Evolutionary conservation across 345 rosid genomes (phyloP).

Genomic region (Nasturtium officinale): DNA sequence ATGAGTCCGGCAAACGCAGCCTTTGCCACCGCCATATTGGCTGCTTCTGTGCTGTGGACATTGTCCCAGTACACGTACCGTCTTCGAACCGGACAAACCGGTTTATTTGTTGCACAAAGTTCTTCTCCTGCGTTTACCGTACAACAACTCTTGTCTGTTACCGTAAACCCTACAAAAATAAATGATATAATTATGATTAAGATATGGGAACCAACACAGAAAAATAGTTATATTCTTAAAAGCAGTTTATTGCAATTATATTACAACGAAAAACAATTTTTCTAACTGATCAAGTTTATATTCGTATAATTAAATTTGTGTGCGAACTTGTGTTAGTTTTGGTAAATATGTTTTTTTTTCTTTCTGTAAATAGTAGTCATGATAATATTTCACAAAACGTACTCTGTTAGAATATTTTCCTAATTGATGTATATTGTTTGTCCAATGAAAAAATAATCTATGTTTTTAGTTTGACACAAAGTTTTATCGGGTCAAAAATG

Average conservation of each 20-base stretch:
- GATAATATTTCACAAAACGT: background rate
- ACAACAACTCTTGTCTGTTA: slow-evolving; percentile 34
- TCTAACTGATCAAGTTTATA: background rate
- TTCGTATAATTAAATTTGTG: background rate
- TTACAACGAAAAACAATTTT: background rate
- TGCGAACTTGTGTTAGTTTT: background rate
- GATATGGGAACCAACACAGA: background rate
- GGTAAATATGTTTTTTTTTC: background rate
- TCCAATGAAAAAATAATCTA: too few species aligned
- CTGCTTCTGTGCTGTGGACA: slow-evolving; percentile 43
- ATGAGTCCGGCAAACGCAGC: slow-evolving; percentile 28
- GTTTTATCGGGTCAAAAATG: background rate
- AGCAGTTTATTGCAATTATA: background rate
- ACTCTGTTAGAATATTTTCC: background rate
- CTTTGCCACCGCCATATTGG: slow-evolving; percentile 6
- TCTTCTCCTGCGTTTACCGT: slow-evolving; percentile 29
- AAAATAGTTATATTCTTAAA: too few species aligned
- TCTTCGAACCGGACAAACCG: slow-evolving; percentile 28
- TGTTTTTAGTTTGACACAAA: too few species aligned
- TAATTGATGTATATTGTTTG: background rate
- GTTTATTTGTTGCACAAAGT: slow-evolving; percentile 29
- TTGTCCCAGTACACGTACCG: slow-evolving; percentile 42
- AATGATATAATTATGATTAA: background rate
- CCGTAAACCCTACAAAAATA: slow-evolving; percentile 28
- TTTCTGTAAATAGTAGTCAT: background rate